Conservation (phyloP, 345 rosid species). For the Gossypium sturtianum region DNA sequence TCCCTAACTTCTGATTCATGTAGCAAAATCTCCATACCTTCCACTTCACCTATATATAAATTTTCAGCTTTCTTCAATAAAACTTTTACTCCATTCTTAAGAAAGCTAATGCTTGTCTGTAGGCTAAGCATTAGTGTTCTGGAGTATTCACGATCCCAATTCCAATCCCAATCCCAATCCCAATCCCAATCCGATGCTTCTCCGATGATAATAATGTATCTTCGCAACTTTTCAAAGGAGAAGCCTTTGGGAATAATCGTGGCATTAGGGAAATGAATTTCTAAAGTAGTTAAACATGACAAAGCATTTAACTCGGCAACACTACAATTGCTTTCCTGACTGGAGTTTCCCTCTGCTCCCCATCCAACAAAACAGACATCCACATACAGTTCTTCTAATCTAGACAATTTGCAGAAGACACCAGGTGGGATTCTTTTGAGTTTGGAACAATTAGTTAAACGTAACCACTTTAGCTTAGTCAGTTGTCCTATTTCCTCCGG, state of each 20-base stretch:
- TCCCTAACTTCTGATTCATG: too few species aligned
- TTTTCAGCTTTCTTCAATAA: too few species aligned
- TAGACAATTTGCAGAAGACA: too few species aligned
- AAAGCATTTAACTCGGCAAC: neutral
- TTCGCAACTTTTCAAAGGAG: neutral
- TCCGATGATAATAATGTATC: neutral
- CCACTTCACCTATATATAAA: too few species aligned
- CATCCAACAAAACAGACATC: neutral
- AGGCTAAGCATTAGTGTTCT: too few species aligned
- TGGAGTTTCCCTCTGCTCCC: neutral
- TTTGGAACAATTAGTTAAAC: neutral
- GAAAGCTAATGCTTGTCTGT: too few species aligned
- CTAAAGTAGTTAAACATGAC: neutral
- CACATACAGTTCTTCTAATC: conserved; percentile 1
- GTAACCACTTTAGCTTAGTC: conserved; percentile 3
- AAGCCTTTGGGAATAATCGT: neutral
- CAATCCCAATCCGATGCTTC: neutral
- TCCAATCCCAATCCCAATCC: accelerated
- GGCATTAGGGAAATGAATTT: neutral
- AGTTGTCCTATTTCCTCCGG: neutral
- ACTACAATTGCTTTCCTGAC: neutral
- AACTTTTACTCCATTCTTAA: too few species aligned
- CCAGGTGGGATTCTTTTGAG: conserved; percentile 11
- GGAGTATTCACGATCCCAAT: too few species aligned
- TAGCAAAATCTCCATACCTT: too few species aligned